Base-by-base conservation (phyloP, 306 rosid species). In the Oxytropis ochrocephala region DNA sequence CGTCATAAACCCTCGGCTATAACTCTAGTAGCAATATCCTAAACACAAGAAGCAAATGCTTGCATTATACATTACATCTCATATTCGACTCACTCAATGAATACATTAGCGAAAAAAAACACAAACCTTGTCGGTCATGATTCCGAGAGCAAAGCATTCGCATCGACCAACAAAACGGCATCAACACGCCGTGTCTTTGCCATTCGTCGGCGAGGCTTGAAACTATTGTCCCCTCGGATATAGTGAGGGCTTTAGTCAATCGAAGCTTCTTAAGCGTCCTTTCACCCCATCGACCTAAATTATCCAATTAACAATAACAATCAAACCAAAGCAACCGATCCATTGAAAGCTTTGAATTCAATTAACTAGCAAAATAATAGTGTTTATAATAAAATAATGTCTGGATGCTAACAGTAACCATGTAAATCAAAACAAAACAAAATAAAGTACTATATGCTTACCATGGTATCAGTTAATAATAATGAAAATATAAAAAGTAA, bases 221-320 rank as follows among this genome's bases (percentile, higher is more conserved):
- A 35, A 90, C 92, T n/a, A 91, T 85, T 2, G 97, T 91, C 64
- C 85, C 92, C 60, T 94, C 98, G 0, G 97, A 89, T 72, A 94
- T 94, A 7, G 98, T 94, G 16, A 90, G 96, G 18, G 98, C 98
- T 80, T 88, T 94, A 0, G 92, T 81, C 61, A 90, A 64, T 67
- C 91, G 73, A 51, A 94, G 97, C 90, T 85, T 94, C 91, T 81
- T 90, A 65, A 94, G 97, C 3, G 97, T 90, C 87, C 96, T 94
- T 70, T 90, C 96, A 52, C 94, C 44, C 70, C 91, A 33, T 55
- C 72, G 82, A 59, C 82, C 98, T 93, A 59, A 69, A 65, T 0
- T 39, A 6, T 59, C 43, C 11, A 39, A 75, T 42, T 1, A 19
- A 60, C 10, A 75, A 64, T 19, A 16, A 35, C 38, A 51, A 54